Evolutionary conservation across 768 basidiomycete genomes (phyloP), one percentile per base, ranked within the genome.

Genomic region (Lentinula guzmanii): DNA sequence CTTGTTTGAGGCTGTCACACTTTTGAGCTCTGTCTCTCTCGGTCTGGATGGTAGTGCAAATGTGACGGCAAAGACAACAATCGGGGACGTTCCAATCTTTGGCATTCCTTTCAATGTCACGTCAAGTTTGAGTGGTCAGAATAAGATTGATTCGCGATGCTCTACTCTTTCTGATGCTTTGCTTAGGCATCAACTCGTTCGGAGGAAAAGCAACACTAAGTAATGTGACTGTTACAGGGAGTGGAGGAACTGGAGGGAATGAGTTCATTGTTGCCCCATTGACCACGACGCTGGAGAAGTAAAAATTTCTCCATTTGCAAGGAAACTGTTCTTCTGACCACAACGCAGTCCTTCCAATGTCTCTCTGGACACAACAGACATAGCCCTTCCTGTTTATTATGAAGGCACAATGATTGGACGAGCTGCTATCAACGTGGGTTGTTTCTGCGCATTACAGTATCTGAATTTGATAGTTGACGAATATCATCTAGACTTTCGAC

Each of bases 61-160:
- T 66, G 82, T 89, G 31, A 76, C 76, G 15, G 87, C 80, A 7
- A 80, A 77, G 60, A 89, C 88, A 1, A 67, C 81, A 3, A 84
- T 90, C 41, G 89, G 89, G 11, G 71, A 89, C 66, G 77, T 90
- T 10, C 82, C 83, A 4, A 89, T 91, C 62, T 74, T 79, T 3
- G 82, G 81, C 5, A 86, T 91, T 64, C 77, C 81, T 0, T 86
- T 90, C 69, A 76, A 82, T 55, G 85, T 90, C 13, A 67, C 74
- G 3, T 86, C 88, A 5, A 70, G 70, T 51, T 64, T 91, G 61
- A 77, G 78, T 67, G 86, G 86, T 80, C 57, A 33, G 69, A 64
- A 11, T 4, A 31, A 16, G 11, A 52, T 0, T 15, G 24, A 39
- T 28, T 39, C 8, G 11, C 48, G 18, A 28, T 42, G 33, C 2